Conservation (phyloP, 1,284 basidiomycete genomes). For the Ceratobasidium theobromae region DNA sequence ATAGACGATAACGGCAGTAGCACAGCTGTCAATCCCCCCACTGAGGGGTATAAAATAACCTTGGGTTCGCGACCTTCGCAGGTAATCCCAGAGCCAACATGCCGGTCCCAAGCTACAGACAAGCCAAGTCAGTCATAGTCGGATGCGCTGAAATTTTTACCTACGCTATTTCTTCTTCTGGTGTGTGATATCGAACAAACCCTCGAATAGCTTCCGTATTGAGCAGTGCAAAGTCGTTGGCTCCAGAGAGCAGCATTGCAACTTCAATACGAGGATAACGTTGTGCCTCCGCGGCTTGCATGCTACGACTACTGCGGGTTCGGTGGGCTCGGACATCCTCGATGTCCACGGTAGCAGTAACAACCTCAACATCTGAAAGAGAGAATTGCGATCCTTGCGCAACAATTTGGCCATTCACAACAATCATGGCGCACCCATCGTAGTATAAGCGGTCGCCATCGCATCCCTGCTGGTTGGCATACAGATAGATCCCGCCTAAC, state of each 20-base stretch:
- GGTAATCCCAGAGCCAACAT: conserved; percentile 99
- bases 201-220: conserved; percentile 50
- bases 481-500: conserved; percentile 96
- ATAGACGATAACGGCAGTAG: conserved; percentile 91
- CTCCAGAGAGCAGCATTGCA: conserved; percentile 71
- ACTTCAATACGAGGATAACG: conserved; percentile 78
- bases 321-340: conserved; percentile 92
- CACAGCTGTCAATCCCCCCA: conserved; percentile 97
- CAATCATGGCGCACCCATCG: conserved; percentile 95
- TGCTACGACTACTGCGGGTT: conserved; percentile 75
- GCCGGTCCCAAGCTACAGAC: conserved; percentile 82
- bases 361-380: conserved; percentile 91
- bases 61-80: conserved; percentile 88
- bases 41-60: conserved; percentile 97
- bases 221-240: conserved; percentile 64
- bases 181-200: conserved; percentile 74
- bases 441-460: conserved; percentile 98
- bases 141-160: conserved; percentile 43
- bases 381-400: conserved; percentile 98
- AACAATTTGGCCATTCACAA: conserved; percentile 87
- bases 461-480: conserved; percentile 98
- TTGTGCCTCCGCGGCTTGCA: conserved; percentile 81
- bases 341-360: conserved; percentile 92
- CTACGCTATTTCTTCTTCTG: conserved; percentile 97
- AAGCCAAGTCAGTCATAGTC: neutral